phyloP scores from a whole-genome alignment of 2,329 filamentous ascomycete species.

The Nigrospora oryzae region DNA sequence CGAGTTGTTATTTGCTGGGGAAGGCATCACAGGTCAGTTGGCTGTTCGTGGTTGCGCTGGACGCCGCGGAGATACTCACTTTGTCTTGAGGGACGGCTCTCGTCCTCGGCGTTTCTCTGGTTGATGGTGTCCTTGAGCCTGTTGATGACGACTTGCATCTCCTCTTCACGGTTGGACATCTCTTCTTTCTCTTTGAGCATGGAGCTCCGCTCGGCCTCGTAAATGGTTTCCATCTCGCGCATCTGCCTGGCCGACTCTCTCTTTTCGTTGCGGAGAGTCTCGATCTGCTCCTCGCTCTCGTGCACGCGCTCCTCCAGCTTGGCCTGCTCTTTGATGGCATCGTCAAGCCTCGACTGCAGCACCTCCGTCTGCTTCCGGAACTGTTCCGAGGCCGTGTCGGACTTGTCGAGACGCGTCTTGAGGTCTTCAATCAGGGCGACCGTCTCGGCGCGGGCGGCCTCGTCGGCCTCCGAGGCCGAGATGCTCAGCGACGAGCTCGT shows the following conservation, averaged over 20 bases:
- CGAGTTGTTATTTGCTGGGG: constrained; percentile 45
- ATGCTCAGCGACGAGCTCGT: constrained; percentile 37
- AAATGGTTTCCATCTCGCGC: constrained; percentile 85
- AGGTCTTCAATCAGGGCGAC: constrained; percentile 75
- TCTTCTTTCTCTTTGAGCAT: constrained; percentile 91
- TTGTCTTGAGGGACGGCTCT: constrained; percentile 48
- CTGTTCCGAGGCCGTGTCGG: constrained; percentile 70
- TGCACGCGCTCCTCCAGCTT: constrained; percentile 83
- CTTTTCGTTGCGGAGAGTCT: constrained; percentile 75
- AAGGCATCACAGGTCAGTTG: constrained; percentile 9
- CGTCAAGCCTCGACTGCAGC: constrained; percentile 77
- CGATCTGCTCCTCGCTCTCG: constrained; percentile 76
- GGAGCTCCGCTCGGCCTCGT: constrained; percentile 80
- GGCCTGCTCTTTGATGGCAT: constrained; percentile 72
- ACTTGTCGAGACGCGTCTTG: constrained; percentile 71
- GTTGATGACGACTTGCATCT: constrained; percentile 85
- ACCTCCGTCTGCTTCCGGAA: constrained; percentile 79
- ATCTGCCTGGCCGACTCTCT: constrained; percentile 75
- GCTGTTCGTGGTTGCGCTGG: not conserved
- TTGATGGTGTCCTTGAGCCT: constrained; percentile 83
- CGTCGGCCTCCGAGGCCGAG: constrained; percentile 43
- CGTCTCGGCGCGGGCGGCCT: constrained; percentile 72
- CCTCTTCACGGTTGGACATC: constrained; percentile 73
- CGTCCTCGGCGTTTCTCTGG: constrained; percentile 54
- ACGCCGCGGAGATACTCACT: constrained; percentile 30